These are phyloP conservation scores for Kluyveromyces sp. DNA, from an alignment of 1,139 yeast genomes.

Conservation along the genomic window DNA sequence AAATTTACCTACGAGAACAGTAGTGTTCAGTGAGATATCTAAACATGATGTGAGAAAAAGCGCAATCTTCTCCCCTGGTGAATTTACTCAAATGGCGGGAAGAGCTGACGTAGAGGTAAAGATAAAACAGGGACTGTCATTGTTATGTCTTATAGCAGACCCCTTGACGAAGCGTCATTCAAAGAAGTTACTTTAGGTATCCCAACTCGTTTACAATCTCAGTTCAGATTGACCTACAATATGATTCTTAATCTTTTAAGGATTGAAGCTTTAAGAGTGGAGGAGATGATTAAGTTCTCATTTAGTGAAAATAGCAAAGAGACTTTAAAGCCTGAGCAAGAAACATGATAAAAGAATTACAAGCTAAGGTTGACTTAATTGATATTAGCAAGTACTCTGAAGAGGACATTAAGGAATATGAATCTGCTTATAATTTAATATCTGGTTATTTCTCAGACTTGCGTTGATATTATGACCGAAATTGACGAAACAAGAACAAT, in stretches of 20 bases:
- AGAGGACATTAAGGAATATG: conserved; percentile 36
- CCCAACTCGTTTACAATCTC: conserved; percentile 84
- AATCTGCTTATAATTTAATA: conserved; percentile 39
- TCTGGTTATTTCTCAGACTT: conserved; percentile 38
- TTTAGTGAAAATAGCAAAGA: conserved; percentile 90
- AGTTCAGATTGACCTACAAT: conserved; percentile 87
- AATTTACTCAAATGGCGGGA: conserved; percentile 98
- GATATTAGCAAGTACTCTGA: conserved; percentile 36
- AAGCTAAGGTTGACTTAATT: conserved; percentile 38
- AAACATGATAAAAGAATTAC: conserved; percentile 50
- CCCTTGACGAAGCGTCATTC: conserved; percentile 50
- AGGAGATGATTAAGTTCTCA: conserved; percentile 94
- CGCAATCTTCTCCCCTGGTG: conserved; percentile 89
- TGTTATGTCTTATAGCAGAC: conserved; percentile 75
- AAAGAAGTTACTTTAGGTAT: conserved; percentile 78
- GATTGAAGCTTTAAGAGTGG: conserved; percentile 89
- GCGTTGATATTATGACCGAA: conserved; percentile 42
- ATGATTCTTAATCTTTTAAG: conserved; percentile 89
- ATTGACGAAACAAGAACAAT: conserved; percentile 41
- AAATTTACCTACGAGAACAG: conserved; percentile 90
- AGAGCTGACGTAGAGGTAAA: conserved; percentile 95
- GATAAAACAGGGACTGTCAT: conserved; percentile 95
- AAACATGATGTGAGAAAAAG: conserved; percentile 80
- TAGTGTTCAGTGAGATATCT: conserved; percentile 74
- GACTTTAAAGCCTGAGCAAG: conserved; percentile 78